Base-by-base conservation (phyloP, 371 early-diverging fungal species). In the Mortierella sp. region DNA sequence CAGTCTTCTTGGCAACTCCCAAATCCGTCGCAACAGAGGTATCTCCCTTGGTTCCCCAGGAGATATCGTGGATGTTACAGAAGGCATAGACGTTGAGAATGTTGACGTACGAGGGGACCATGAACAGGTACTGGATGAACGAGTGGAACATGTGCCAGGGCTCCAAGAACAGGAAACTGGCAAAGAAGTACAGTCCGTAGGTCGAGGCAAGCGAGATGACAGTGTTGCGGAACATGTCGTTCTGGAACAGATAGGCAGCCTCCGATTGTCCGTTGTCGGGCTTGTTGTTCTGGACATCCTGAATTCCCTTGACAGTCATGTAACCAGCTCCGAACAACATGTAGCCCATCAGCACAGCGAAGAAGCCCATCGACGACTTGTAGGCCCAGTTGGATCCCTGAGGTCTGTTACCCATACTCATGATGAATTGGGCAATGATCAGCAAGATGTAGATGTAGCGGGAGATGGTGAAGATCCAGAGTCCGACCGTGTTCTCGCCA, bases 1-100 rank as follows among this genome's bases (percentile, higher is more conserved):
- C 76, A 11, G 79, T 87, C 70, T 88, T 73, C 80, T 90, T 91
- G 77, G 91, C 93, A 2, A 90, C 89, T 71, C 94, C 94, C 53
- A 93, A 86, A 85, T 91, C 90, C 26, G 87, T 89, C 31, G 86
- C 80, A 19, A 89, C 86, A 48, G 79, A 83, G 70, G 89, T 93
- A 76, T 94, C 96, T 76, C 97, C 97, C 88, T 97, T 97, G 39
- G 98, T 97, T 55, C 98, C 98, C 98, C 98, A 97, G 4, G 95
- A 85, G 29, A 93, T 91, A 80, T 93, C 93, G 77, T 91, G 92
- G 1, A 89, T 91, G 76, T 93, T 93, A 80, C 92, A 92, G 82
- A 92, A 92, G 2, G 93, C 92, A 64, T 93, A 93, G 37, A 92
- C 89, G 70, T 90, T 91, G 45, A 93, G 82, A 43, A 92, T 87